Percentiles rank a stretch among this genome's conserved stretches.
Conservation (phyloP, 805 yeast genomes). For the Saturnispora kantuleensis region DNA sequence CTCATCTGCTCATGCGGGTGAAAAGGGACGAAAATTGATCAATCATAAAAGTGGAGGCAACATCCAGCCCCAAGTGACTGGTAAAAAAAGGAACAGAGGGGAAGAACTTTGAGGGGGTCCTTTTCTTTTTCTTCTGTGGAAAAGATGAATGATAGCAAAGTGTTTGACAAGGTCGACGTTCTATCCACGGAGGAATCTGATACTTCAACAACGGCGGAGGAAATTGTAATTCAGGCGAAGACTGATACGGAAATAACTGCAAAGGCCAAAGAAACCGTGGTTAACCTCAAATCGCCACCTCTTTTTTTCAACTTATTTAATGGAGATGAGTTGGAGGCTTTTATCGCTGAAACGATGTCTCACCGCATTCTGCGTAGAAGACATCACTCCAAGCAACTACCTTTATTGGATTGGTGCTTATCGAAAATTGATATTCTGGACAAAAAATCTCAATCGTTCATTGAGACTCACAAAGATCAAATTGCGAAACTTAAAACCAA, state of each 20-base stretch:
- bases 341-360: too few species aligned
- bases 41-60: too few species aligned
- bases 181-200: neutral
- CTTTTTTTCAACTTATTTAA: too few species aligned
- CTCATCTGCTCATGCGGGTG: too few species aligned
- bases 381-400: too few species aligned
- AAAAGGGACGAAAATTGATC: too few species aligned
- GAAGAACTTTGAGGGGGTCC: neutral
- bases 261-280: neutral
- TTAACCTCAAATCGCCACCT: too few species aligned
- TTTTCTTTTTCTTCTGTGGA: neutral
- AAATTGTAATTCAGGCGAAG: neutral
- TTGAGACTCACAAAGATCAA: neutral
- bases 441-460: neutral
- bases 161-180: neutral
- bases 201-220: neutral
- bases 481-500: constrained; percentile 8
- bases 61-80: neutral
- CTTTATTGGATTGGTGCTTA: constrained; percentile 1
- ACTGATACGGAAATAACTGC: neutral
- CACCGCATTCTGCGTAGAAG: too few species aligned
- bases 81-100: neutral
- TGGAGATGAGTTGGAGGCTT: too few species aligned
- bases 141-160: neutral
- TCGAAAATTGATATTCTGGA: constrained; percentile 1